Percentiles rank a stretch among this genome's conserved stretches.
Evolutionary conservation across 192 early-diverging fungal genomes (phyloP).

Genomic region (Coemansia sp.): DNA sequence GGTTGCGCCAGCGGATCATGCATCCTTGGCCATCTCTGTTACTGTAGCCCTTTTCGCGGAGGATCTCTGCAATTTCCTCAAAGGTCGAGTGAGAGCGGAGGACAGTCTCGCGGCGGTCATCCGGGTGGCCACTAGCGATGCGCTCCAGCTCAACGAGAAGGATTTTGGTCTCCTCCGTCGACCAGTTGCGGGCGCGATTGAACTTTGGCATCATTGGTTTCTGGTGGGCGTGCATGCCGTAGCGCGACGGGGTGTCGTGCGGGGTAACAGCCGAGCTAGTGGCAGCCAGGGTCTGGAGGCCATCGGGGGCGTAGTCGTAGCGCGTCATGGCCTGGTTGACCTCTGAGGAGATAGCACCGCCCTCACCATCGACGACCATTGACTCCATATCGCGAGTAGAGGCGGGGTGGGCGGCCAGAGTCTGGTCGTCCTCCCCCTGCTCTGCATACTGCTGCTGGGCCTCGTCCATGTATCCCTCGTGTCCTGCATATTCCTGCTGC

Average conservation of each 20-base stretch:
- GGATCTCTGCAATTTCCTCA: conserved; percentile 46
- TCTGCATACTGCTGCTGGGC: conserved; percentile 30
- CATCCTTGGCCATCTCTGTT: conserved; percentile 54
- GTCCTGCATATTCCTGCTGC: conserved; percentile 28
- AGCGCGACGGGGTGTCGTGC: conserved; percentile 36
- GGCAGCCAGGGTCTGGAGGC: conserved; percentile 52
- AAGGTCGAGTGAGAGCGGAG: conserved; percentile 48
- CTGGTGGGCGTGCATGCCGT: conserved; percentile 28
- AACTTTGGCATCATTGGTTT: conserved; percentile 57
- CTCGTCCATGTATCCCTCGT: conserved; percentile 37
- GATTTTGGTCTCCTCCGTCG: conserved; percentile 51
- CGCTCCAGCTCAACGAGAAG: conserved; percentile 51
- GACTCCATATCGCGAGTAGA: conserved; percentile 50
- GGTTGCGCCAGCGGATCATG: conserved; percentile 59
- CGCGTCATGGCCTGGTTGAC: conserved; percentile 43
- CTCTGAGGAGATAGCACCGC: conserved; percentile 21
- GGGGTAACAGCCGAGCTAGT: conserved; percentile 49
- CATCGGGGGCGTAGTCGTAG: conserved; percentile 48
- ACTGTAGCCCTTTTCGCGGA: conserved; percentile 41
- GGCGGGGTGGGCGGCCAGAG: conserved; percentile 45
- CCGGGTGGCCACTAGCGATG: conserved; percentile 45
- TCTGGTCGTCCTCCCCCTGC: conserved; percentile 44
- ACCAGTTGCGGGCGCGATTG: conserved; percentile 56
- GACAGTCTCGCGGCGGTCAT: conserved; percentile 49
- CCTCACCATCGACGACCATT: conserved; percentile 35